These are phyloP conservation scores for Schizochytrium sp. DNA, from an alignment of 108 stramenopile species.

Conservation along the genomic window DNA sequence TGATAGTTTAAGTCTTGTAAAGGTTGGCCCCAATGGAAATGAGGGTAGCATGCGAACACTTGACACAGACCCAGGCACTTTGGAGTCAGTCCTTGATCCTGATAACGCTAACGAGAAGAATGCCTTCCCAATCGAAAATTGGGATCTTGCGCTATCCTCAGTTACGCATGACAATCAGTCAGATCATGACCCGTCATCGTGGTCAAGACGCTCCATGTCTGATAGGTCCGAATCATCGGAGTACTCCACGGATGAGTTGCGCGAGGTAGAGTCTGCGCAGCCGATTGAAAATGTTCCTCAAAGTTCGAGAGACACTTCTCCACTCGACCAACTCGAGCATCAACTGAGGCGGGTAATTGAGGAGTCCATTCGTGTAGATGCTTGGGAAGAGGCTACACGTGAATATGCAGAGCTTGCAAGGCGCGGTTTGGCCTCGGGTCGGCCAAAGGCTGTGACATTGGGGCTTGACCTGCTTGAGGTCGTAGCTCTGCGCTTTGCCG, in stretches of 20 bases:
- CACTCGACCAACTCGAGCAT: neutral
- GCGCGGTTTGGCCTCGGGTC: neutral
- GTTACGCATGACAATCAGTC: neutral
- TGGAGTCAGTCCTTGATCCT: no score
- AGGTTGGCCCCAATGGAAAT: no score
- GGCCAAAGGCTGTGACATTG: neutral
- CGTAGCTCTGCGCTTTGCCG: neutral
- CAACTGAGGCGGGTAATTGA: slow-evolving; percentile 8
- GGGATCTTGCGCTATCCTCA: neutral
- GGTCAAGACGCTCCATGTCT: neutral
- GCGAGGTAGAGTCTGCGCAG: neutral
- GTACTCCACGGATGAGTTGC: neutral
- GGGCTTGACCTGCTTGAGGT: slow-evolving; percentile 26
- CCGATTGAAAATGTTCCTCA: neutral
- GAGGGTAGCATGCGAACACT: no score
- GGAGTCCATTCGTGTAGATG: neutral
- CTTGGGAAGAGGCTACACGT: neutral
- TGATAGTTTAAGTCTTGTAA: no score
- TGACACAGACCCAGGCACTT: no score
- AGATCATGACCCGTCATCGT: neutral
- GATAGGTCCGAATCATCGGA: neutral
- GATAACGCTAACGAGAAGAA: neutral
- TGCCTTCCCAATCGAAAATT: slow-evolving; percentile 18
- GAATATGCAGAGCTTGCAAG: neutral
- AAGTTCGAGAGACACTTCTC: neutral